Evolutionary conservation across 129 eudicot species (phyloP), one percentile per base, ranked within the genome.

Genomic region (Ambrosia trifida): DNA sequence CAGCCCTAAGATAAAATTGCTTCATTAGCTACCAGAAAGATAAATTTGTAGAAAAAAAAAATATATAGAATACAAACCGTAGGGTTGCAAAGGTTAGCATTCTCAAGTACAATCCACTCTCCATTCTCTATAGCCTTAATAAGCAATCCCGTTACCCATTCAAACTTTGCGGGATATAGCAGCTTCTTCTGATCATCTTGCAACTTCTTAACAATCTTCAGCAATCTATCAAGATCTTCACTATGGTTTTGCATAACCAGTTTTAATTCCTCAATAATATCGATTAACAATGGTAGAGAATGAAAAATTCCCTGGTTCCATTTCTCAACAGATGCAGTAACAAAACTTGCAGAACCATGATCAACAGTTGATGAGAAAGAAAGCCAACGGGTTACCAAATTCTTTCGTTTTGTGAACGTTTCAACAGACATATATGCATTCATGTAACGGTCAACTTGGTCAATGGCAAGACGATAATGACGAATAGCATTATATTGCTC

Each of bases 21-120:
- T 13, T 11, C 18, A 30, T 28, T 24, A 53, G 16, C 14, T 17
- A 14, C 1, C 10, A 18, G 40, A 38, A 32, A 9, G 58, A 9
- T 50, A 14, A 73, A 70, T 62, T 13, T 19, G 46, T 19, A 45
- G 10, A 9, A n/a, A 47, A 63, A 50, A 3, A 6, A 49, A 12
- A 49, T 12, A 35, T 1, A 72, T 2, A 64, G 35, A 68, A 60
- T 56, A 83, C 96, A 35, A 20, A 94, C 99, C 91, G 99, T 95
- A 41, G 99, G 97, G 80, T 90, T 95, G 89, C 99, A 95, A 60
- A 95, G 96, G 72, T 95, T 95, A 1, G 99, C 99, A 81, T 95
- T 91, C 79, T 95, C 95, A 3, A 95, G 84, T 56, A 95, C 88
- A 66, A 95, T 84, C 99, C 99, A 95, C 74, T 95, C 99, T 35